Percentiles rank a stretch among this genome's conserved stretches.
These are phyloP conservation scores for Oryza officinalis DNA, from an alignment of 176 grass and related monocot species.

Conservation along the genomic window DNA sequence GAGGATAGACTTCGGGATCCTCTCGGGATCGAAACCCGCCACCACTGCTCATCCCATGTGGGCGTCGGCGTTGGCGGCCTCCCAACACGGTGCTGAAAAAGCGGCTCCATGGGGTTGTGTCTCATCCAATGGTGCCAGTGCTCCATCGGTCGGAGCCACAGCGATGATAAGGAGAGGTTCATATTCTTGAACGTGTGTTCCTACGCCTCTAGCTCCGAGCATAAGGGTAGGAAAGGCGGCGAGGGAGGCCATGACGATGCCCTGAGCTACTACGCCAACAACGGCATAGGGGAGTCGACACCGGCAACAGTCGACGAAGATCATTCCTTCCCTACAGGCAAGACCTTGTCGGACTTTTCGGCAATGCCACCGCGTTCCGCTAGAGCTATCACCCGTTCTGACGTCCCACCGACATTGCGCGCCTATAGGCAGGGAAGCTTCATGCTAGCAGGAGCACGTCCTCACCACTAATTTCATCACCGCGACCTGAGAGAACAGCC, in stretches of 20 bases:
- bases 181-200: slow-evolving; percentile 53
- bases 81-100: slow-evolving; percentile 59
- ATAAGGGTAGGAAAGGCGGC: neutral
- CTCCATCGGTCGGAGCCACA: neutral
- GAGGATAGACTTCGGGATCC: too few relatives aligned
- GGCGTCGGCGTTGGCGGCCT: neutral
- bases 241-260: neutral
- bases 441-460: too few relatives aligned
- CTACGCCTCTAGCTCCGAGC: neutral
- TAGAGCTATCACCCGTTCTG: slow-evolving; percentile 56
- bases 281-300: too few relatives aligned
- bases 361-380: slow-evolving; percentile 48
- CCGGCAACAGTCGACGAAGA: slow-evolving; percentile 5
- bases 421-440: too few relatives aligned
- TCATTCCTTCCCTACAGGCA: slow-evolving; percentile 75
- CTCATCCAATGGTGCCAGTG: slow-evolving; percentile 70
- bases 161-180: slow-evolving; percentile 95
- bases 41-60: neutral
- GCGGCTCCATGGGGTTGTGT: slow-evolving; percentile 68
- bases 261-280: slow-evolving; percentile 41
- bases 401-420: neutral
- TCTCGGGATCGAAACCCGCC: too few relatives aligned
- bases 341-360: slow-evolving; percentile 58
- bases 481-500: too few relatives aligned
- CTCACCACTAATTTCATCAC: too few relatives aligned